Evolutionary conservation across 495 filamentous ascomycete genomes (phyloP).

Genomic region (Penicillium cinerascens): DNA sequence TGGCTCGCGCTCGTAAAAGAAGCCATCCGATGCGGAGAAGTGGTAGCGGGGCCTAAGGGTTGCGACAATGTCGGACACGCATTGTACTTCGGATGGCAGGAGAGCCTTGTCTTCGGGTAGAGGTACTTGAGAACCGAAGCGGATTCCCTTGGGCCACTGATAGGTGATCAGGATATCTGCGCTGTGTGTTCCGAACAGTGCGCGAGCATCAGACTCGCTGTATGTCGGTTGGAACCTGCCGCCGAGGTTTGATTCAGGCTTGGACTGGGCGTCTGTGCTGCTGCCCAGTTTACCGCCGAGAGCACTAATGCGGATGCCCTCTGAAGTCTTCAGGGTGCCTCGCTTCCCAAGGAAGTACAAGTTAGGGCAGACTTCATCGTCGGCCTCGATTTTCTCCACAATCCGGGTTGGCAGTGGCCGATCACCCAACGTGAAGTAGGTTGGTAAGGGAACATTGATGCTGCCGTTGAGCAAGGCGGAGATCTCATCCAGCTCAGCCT

Average conservation of each 20-base stretch:
- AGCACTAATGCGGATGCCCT: conserved; percentile 79
- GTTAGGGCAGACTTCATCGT: conserved; percentile 83
- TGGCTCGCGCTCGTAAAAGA: conserved; percentile 87
- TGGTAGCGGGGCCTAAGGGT: conserved; percentile 84
- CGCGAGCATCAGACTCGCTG: conserved; percentile 69
- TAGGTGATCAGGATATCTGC: conserved; percentile 84
- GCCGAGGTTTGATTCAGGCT: conserved; percentile 21
- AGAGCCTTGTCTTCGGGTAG: conserved; percentile 40
- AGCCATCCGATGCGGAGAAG: conserved; percentile 63
- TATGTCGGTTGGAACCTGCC: conserved; percentile 45
- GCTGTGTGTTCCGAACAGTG: conserved; percentile 65
- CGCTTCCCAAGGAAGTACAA: conserved; percentile 85
- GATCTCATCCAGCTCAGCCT: conserved; percentile 55
- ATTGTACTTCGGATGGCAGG: conserved; percentile 48
- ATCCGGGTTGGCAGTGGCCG: conserved; percentile 63
- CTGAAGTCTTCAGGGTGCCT: conserved; percentile 79
- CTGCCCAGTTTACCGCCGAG: conserved; percentile 59
- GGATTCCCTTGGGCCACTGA: conserved; percentile 75
- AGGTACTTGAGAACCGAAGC: conserved; percentile 54
- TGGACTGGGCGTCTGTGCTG: conserved; percentile 9
- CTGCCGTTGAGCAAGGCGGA: conserved; percentile 63
- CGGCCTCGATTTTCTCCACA: conserved; percentile 65
- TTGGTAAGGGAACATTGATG: conserved; percentile 70
- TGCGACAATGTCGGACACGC: conserved; percentile 67
- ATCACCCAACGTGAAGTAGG: conserved; percentile 80